Evolutionary conservation across 305 asterid species (phyloP).

Genomic region (Fraxinus greggii): DNA sequence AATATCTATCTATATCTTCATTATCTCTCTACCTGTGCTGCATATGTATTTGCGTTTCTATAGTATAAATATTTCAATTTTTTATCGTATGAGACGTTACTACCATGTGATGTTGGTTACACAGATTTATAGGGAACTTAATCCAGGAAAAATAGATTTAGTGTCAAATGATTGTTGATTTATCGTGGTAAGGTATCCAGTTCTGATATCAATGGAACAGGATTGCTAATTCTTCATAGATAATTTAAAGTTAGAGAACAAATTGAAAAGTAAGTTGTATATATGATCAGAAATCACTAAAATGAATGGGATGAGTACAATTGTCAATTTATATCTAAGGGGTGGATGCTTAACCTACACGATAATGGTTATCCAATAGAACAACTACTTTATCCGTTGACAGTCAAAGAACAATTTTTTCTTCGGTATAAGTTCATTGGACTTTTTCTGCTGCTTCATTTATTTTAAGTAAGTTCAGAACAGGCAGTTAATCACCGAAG

Average conservation of each 20-base stretch:
- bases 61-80: neutral
- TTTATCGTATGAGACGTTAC: neutral
- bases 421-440: neutral
- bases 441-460: neutral
- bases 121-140: conserved; percentile 8
- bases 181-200: neutral
- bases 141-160: neutral
- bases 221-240: neutral
- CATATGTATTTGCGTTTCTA: neutral
- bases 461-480: neutral
- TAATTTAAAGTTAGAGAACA: neutral
- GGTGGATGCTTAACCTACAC: neutral
- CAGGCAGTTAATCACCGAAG: neutral
- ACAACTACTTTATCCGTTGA: neutral
- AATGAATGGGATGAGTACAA: neutral
- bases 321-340: neutral
- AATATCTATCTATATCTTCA: conserved; percentile 5
- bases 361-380: neutral
- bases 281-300: neutral
- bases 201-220: neutral
- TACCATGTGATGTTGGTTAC: neutral
- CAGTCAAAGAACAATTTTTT: neutral
- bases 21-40: neutral
- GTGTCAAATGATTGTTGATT: neutral
- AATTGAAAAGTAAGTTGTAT: neutral